Evolutionary conservation across 371 early-diverging fungal genomes (phyloP).

Genomic region (Lichtheimia corymbifera): DNA sequence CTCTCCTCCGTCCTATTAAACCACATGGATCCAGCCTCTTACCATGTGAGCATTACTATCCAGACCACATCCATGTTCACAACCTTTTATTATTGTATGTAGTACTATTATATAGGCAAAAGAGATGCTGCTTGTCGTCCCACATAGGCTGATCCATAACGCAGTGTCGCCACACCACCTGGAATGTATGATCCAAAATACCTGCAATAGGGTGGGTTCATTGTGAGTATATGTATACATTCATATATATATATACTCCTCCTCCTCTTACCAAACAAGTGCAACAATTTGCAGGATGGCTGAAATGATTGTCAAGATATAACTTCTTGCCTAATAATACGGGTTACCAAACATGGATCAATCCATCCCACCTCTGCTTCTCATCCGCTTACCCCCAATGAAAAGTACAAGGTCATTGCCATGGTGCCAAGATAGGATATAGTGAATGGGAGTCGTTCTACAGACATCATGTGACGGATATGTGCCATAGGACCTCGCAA

Average conservation of each 20-base stretch:
- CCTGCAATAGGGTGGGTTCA: conserved; percentile 14
- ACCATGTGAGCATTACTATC: too few relatives aligned
- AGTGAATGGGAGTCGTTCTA: conserved; percentile 63
- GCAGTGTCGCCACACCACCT: conserved; percentile 50
- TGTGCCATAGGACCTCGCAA: conserved; percentile 67
- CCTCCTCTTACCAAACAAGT: conserved; percentile 52
- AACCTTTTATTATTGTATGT: not conserved
- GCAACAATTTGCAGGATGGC: conserved; percentile 63
- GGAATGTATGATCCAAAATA: conserved; percentile 58
- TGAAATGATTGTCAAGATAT: conserved; percentile 56
- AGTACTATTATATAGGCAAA: conserved; percentile 38
- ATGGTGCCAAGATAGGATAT: conserved; percentile 62
- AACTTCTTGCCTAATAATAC: conserved; percentile 37
- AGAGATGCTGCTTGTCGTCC: conserved; percentile 50
- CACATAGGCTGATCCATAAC: conserved; percentile 47
- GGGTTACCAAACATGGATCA: not conserved
- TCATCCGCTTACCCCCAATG: conserved; percentile 47
- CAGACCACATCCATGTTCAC: not conserved
- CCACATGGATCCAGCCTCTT: too few relatives aligned
- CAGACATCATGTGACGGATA: conserved; percentile 58
- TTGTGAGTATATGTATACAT: not conserved
- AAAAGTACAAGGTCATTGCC: conserved; percentile 60
- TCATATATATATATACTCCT: not conserved
- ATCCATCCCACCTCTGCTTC: not conserved
- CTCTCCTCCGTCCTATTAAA: too few relatives aligned